phyloP scores from a whole-genome alignment of 225 moss, liverwort and hornwort species.

The Marchantia polymorpha region DNA sequence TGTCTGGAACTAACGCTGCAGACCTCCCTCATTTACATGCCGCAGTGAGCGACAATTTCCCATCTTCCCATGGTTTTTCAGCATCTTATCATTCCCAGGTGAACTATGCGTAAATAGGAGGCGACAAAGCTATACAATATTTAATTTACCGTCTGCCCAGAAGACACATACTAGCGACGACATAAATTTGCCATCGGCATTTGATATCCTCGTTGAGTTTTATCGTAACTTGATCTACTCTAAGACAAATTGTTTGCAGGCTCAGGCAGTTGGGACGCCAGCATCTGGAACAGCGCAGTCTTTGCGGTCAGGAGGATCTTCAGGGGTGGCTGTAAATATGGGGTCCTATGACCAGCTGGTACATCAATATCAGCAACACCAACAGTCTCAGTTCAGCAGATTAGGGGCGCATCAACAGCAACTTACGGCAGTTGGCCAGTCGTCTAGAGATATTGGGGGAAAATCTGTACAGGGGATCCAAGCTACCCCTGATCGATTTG shows the following conservation, averaged over 20 bases:
- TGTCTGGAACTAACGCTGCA: constrained; percentile 52
- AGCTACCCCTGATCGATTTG: constrained; percentile 78
- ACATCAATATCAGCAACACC: constrained; percentile 67
- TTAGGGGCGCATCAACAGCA: constrained; percentile 63
- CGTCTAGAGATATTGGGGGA: constrained; percentile 64
- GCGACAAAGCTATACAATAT: not conserved
- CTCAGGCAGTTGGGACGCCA: constrained; percentile 55
- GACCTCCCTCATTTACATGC: constrained; percentile 68
- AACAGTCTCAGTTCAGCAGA: constrained; percentile 66
- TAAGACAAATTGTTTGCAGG: constrained; percentile 25
- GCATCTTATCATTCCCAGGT: constrained; percentile 80
- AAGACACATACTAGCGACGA: not conserved
- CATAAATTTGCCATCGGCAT: not conserved
- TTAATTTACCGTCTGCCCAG: not conserved
- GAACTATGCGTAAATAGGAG: constrained; percentile 11
- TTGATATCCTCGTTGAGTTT: too few relatives aligned
- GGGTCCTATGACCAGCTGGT: constrained; percentile 67
- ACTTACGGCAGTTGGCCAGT: constrained; percentile 61
- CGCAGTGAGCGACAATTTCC: constrained; percentile 66
- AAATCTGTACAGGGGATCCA: constrained; percentile 57
- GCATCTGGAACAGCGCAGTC: constrained; percentile 71
- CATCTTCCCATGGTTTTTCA: constrained; percentile 59
- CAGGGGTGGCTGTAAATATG: constrained; percentile 50
- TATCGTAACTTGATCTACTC: not conserved
- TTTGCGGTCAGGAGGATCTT: constrained; percentile 62